Conservation (phyloP, 2,329 filamentous ascomycete species). For the Alternaria atra region DNA sequence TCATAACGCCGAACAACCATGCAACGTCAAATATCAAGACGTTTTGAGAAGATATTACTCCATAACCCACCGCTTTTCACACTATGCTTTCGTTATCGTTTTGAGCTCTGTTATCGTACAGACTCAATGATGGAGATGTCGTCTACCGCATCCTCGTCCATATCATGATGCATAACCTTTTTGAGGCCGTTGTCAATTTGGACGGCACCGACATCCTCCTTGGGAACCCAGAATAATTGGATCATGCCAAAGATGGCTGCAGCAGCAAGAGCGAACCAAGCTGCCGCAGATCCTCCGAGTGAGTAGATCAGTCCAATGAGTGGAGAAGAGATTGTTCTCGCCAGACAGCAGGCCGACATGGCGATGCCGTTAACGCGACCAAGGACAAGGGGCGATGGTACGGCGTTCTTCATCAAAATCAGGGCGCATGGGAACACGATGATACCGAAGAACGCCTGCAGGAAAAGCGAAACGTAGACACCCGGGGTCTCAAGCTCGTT, state of each 20-base stretch:
- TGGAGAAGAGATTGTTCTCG: conserved; percentile 73
- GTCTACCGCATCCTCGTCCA: conserved; percentile 38
- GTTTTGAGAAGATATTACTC: conserved; percentile 5
- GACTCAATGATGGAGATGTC: conserved; percentile 40
- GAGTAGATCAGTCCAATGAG: conserved; percentile 73
- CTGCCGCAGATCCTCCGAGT: conserved; percentile 66
- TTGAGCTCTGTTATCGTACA: conserved; percentile 27
- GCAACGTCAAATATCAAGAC: conserved; percentile 17
- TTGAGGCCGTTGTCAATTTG: conserved; percentile 46
- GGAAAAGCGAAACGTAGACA: conserved; percentile 69
- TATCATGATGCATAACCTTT: conserved; percentile 34
- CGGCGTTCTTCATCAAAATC: conserved; percentile 80
- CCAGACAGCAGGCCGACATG: conserved; percentile 71
- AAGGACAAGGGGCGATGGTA: conserved; percentile 68
- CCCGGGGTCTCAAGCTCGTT: conserved; percentile 62
- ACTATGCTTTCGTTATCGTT: background rate
- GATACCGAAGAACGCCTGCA: conserved; percentile 74
- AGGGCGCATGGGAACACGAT: conserved; percentile 73
- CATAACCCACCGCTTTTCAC: conserved; percentile 3
- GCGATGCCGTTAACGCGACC: conserved; percentile 77
- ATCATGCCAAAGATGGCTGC: conserved; percentile 65
- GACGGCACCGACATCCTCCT: conserved; percentile 52
- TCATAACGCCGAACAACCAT: conserved; percentile 32
- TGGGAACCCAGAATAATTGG: conserved; percentile 65
- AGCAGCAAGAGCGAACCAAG: conserved; percentile 67